phyloP scores from a whole-genome alignment of 805 yeast genomes.

The Nakazawaea molendinolei region DNA sequence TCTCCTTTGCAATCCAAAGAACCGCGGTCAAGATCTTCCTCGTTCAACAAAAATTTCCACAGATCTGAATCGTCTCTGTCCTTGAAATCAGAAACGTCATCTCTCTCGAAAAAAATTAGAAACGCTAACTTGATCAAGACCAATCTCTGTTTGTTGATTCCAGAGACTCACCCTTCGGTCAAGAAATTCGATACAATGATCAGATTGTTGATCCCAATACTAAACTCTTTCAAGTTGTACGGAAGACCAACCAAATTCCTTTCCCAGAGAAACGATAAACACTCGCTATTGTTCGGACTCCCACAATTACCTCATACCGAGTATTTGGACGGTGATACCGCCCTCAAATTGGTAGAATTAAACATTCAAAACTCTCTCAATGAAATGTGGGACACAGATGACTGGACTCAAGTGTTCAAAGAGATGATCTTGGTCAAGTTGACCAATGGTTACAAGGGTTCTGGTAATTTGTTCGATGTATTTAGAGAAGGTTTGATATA shows the following conservation, averaged over 20 bases:
- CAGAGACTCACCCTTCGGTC: conserved; percentile 68
- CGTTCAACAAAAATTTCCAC: conserved; percentile 6
- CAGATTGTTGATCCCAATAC: conserved; percentile 58
- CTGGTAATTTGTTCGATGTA: conserved; percentile 26
- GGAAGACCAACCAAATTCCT: conserved; percentile 65
- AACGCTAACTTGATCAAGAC: conserved; percentile 20
- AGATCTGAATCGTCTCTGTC: conserved; percentile 19
- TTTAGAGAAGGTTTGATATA: conserved; percentile 25
- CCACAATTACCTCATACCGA: conserved; percentile 69
- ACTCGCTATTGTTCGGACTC: conserved; percentile 60
- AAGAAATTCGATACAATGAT: conserved; percentile 68
- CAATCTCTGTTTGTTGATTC: conserved; percentile 38
- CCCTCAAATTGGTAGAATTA: conserved; percentile 24
- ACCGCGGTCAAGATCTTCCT: conserved; percentile 9
- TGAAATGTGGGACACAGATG: conserved; percentile 26
- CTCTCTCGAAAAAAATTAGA: conserved; percentile 15
- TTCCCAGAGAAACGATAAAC: conserved; percentile 47
- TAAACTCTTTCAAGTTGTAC: conserved; percentile 64
- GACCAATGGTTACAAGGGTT: conserved; percentile 29
- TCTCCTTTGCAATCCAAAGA: neutral
- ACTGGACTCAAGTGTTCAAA: conserved; percentile 30
- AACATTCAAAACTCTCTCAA: conserved; percentile 24
- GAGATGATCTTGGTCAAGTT: conserved; percentile 27
- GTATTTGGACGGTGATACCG: conserved; percentile 34
- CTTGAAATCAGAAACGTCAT: conserved; percentile 19